phyloP scores from a whole-genome alignment of 257 asterid genomes.

The Solanum clarkiae region DNA sequence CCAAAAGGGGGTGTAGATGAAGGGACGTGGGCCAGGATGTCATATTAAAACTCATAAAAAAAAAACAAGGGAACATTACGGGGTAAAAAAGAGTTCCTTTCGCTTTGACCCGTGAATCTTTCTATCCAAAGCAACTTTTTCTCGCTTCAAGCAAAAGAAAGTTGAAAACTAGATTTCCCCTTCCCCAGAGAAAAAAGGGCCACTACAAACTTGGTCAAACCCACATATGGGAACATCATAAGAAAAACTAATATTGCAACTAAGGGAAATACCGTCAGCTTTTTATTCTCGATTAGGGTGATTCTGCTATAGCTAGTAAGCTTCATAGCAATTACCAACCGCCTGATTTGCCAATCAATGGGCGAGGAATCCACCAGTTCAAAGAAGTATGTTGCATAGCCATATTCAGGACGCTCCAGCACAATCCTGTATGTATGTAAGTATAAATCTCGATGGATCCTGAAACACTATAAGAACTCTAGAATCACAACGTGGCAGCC shows the following conservation, averaged over 20 bases:
- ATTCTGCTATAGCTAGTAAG: conserved; percentile 72
- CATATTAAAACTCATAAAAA: neutral
- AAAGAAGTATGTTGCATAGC: conserved; percentile 89
- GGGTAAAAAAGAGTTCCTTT: neutral
- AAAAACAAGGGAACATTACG: neutral
- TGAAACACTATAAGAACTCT: neutral
- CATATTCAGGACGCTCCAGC: conserved; percentile 98
- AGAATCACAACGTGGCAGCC: neutral
- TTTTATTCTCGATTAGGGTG: conserved; percentile 57
- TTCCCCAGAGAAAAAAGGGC: neutral
- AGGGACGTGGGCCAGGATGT: neutral
- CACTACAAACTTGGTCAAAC: neutral
- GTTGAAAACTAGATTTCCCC: neutral
- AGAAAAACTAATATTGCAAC: neutral
- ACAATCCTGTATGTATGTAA: conserved; percentile 59
- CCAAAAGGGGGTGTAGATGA: neutral
- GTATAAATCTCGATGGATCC: neutral
- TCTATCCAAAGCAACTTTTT: neutral
- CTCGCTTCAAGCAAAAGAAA: neutral
- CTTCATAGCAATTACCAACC: conserved; percentile 75
- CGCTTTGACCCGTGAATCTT: too few relatives aligned
- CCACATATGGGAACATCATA: neutral
- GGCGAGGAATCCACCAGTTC: conserved; percentile 52
- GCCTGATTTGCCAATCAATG: conserved; percentile 70
- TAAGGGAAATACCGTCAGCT: conserved; percentile 46